Evolutionary conservation across 495 filamentous ascomycete species (phyloP).

Genomic region (Halenospora varia): DNA sequence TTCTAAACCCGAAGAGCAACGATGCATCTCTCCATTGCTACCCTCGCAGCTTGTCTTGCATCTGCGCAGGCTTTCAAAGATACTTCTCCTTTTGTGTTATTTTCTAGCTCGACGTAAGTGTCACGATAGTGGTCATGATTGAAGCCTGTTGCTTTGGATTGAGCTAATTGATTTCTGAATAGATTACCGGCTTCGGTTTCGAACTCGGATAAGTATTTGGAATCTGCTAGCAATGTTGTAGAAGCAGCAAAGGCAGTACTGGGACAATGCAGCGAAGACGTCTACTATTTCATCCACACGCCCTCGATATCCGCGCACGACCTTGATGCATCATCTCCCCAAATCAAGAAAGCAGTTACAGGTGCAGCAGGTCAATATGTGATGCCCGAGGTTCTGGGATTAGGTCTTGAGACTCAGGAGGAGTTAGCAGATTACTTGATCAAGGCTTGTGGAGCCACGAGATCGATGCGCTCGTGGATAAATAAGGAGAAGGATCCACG

Average conservation of each 20-base stretch:
- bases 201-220: constrained; percentile 33
- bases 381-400: constrained; percentile 60
- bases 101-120: constrained; percentile 74
- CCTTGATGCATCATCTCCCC: constrained; percentile 49
- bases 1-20: constrained; percentile 23
- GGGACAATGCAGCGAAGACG: constrained; percentile 63
- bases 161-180: neutral
- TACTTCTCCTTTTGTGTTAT: constrained; percentile 81
- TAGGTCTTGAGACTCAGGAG: constrained; percentile 37
- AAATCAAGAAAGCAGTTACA: constrained; percentile 39
- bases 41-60: constrained; percentile 56
- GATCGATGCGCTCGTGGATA: constrained; percentile 29
- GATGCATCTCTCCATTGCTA: constrained; percentile 61
- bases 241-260: constrained; percentile 44
- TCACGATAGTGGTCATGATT: constrained; percentile 2
- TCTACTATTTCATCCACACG: constrained; percentile 78
- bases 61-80: constrained; percentile 70
- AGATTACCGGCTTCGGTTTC: constrained; percentile 8
- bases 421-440: constrained; percentile 26
- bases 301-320: constrained; percentile 66
- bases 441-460: constrained; percentile 15
- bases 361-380: neutral
- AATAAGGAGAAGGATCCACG: constrained; percentile 55
- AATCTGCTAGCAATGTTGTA: constrained; percentile 38
- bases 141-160: neutral